A percentile compares a stretch with the other conserved stretches of the same genome.
These are phyloP conservation scores for Suhomyces wounanorum DNA, from an alignment of 1,139 yeast genomes.

Conservation along the genomic window DNA sequence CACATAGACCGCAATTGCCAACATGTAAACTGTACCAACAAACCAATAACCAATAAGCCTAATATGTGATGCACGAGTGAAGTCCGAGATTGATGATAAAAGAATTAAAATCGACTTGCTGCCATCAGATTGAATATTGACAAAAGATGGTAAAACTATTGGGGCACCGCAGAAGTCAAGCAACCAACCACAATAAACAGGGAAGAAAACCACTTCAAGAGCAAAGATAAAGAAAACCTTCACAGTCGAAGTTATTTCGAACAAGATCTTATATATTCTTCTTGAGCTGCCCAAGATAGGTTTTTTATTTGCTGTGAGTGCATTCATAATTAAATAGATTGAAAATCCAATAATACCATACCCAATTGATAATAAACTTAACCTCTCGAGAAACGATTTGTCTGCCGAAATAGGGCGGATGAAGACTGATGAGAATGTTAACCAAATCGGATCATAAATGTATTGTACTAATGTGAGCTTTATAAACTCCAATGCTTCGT, in stretches of 20 bases:
- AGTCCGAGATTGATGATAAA: slow-evolving; percentile 27
- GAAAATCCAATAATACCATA: slow-evolving; percentile 34
- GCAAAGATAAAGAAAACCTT: slow-evolving; percentile 77
- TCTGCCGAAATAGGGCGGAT: slow-evolving; percentile 15
- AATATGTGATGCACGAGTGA: slow-evolving; percentile 22
- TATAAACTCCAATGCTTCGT: slow-evolving; percentile 1
- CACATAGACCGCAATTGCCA: slow-evolving; percentile 79
- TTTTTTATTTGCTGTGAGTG: slow-evolving; percentile 33
- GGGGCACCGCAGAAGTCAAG: slow-evolving; percentile 72
- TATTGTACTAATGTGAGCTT: slow-evolving; percentile 9
- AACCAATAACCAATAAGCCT: slow-evolving; percentile 57
- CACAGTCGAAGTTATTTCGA: slow-evolving; percentile 56
- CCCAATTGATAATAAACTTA: slow-evolving; percentile 36
- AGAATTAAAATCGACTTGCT: slow-evolving; percentile 22
- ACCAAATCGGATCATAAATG: slow-evolving; percentile 11
- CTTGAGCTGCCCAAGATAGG: slow-evolving; percentile 55
- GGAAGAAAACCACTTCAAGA: slow-evolving; percentile 81
- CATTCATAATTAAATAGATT: slow-evolving; percentile 38
- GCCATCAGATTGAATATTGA: slow-evolving; percentile 13
- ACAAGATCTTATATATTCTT: slow-evolving; percentile 49
- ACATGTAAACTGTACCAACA: slow-evolving; percentile 84
- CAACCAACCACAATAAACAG: slow-evolving; percentile 81
- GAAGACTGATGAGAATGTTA: slow-evolving; percentile 22
- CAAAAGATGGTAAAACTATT: slow-evolving; percentile 33
- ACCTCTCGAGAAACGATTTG: slow-evolving; percentile 37